These are phyloP conservation scores for Metschnikowia bowlesiae DNA, from an alignment of 805 yeast species.

Conservation along the genomic window DNA sequence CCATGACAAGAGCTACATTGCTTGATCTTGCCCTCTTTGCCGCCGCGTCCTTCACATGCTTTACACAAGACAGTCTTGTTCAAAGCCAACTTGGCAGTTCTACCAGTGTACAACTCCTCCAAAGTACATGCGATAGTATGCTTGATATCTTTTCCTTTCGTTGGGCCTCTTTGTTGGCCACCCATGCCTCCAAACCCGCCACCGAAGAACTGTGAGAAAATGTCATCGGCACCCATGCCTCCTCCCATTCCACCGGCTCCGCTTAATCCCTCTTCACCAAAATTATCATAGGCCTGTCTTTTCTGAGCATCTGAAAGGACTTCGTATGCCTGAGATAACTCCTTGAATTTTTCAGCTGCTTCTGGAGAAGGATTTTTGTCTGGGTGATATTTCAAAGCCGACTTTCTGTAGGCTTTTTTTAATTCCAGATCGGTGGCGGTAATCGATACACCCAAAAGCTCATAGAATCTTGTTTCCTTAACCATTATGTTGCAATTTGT, in stretches of 20 bases:
- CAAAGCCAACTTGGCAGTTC: slow-evolving; percentile 88
- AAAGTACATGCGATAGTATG: slow-evolving; percentile 81
- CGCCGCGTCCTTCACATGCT: slow-evolving; percentile 92
- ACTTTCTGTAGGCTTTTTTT: slow-evolving; percentile 77
- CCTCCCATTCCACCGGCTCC: slow-evolving; percentile 38
- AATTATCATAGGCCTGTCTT: slow-evolving; percentile 83
- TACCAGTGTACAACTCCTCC: slow-evolving; percentile 92
- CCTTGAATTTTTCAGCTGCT: slow-evolving; percentile 94
- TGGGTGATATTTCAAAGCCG: slow-evolving; percentile 79
- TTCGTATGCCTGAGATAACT: slow-evolving; percentile 83
- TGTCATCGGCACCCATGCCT: slow-evolving; percentile 62
- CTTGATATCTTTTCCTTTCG: slow-evolving; percentile 84
- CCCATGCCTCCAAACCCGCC: slow-evolving; percentile 54
- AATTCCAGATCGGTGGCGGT: slow-evolving; percentile 66
- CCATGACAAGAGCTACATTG: slow-evolving; percentile 87
- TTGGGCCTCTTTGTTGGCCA: slow-evolving; percentile 75
- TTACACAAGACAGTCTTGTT: slow-evolving; percentile 88
- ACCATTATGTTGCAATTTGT: slow-evolving; percentile 46
- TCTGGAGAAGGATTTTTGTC: slow-evolving; percentile 66
- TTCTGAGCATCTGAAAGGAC: slow-evolving; percentile 82
- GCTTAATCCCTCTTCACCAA: slow-evolving; percentile 89
- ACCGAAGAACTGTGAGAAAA: slow-evolving; percentile 78
- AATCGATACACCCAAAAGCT: slow-evolving; percentile 65
- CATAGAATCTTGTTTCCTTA: slow-evolving; percentile 75
- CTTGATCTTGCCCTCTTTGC: slow-evolving; percentile 85